These are phyloP conservation scores for Trichosanthes cucumerina DNA, from an alignment of 306 rosid genomes.

Conservation along the genomic window DNA sequence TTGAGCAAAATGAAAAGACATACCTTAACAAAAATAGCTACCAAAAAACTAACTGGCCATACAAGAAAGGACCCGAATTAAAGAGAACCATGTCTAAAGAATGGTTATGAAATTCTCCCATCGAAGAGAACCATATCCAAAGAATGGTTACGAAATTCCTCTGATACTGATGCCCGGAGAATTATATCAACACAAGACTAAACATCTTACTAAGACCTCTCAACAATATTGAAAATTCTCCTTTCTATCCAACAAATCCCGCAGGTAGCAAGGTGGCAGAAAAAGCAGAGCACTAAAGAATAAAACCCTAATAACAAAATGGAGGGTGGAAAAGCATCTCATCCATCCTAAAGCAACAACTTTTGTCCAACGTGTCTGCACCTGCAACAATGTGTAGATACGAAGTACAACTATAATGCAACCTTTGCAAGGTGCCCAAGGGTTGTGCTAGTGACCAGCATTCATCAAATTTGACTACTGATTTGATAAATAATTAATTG, in stretches of 20 bases:
- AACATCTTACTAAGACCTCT: background rate
- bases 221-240: background rate
- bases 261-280: background rate
- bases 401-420: background rate
- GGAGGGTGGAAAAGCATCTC: background rate
- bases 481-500: no score
- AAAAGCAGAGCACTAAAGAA: background rate
- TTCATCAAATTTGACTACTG: background rate
- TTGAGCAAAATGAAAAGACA: background rate
- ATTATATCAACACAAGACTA: background rate
- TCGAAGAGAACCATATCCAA: background rate
- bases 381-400: background rate
- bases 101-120: no score
- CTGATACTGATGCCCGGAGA: background rate
- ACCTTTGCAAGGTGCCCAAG: background rate
- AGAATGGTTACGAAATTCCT: background rate
- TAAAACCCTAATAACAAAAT: background rate
- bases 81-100: background rate
- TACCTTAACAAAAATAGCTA: background rate
- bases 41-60: background rate
- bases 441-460: background rate
- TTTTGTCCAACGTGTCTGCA: background rate
- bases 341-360: background rate
- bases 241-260: background rate
- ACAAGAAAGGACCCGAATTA: background rate